Base-by-base conservation (phyloP, 164 flowering plant species). In the Echeveria elegans region DNA sequence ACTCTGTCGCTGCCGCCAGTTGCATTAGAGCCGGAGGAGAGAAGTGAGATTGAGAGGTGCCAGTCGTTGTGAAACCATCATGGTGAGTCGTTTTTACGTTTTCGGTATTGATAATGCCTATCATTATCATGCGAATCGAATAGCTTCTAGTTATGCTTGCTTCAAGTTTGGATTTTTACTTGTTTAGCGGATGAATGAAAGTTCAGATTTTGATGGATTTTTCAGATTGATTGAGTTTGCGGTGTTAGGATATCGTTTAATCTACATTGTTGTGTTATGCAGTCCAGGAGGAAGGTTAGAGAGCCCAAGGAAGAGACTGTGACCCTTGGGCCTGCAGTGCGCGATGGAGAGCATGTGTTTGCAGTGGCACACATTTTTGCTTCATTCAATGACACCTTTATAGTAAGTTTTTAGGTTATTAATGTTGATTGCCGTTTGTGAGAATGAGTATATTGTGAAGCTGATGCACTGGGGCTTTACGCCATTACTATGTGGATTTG, bases 321-420 rank as follows among this genome's bases (percentile, higher is more conserved):
- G 60, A 53, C 60, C 31, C 60, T 53, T 26, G 31, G 60, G 5
- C 60, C 31, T 16, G 60, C 60, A 24, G 60, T 53, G 7, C 16
- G 60, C 6, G 60, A 53, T 53, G 56, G 56, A 23, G 56, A 50
- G 56, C 56, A 50, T 26, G 60, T 53, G 60, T 53, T 53, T 53
- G 60, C 16, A 8, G 60, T 53, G 16, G 60, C 60, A 10, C 60
- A 53, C 31, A 53, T 53, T 31, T 53, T 53, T 53, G 60, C 60
- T 26, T 53, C 60, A 10, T 53, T 53, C 60, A 53, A 53, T 26
- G 60, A 53, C 31, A 53, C 60, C 16, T 53, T 53, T 53, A 53
- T 53, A 3, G 60, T 53, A 53, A 24, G 60, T 53, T 5, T 45
- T 53, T 11, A 5, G 2, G 0, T 11, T 15, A 12, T 26, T 12